phyloP scores from a whole-genome alignment of 2,329 filamentous ascomycete genomes.

The Trichophyton simii region DNA sequence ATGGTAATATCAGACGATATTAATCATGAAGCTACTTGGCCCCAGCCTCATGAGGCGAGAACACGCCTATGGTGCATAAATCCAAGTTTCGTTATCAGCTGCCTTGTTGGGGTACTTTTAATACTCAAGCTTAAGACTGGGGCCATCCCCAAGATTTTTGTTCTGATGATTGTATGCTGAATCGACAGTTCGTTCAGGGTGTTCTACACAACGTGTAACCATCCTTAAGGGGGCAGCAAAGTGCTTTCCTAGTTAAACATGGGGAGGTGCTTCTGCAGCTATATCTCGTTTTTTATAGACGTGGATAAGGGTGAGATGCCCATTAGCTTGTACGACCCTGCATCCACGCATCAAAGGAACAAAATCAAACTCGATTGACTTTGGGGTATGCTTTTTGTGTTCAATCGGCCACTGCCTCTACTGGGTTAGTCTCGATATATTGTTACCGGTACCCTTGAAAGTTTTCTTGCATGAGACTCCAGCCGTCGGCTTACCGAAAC shows the following conservation, averaged over 20 bases:
- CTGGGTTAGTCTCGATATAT: neutral
- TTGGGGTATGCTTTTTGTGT: neutral
- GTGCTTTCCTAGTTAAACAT: neutral
- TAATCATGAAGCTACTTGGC: neutral
- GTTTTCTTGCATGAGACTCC: neutral
- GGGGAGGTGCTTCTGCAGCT: neutral
- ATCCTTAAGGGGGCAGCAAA: neutral
- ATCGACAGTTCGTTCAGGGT: neutral
- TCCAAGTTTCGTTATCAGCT: neutral
- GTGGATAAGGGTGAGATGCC: neutral
- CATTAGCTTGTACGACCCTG: neutral
- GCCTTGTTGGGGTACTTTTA: neutral
- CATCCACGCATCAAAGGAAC: neutral
- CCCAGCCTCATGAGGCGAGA: neutral
- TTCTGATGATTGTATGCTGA: neutral
- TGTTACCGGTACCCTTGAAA: neutral
- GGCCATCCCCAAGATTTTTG: neutral
- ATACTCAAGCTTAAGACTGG: neutral
- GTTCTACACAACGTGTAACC: constrained; percentile 1
- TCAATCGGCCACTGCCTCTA: neutral
- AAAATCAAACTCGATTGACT: neutral
- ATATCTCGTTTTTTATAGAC: constrained; percentile 1
- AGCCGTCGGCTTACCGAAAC: neutral
- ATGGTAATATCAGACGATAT: neutral
- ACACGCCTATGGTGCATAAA: neutral